Evolutionary conservation across 768 basidiomycete species (phyloP).

Genomic region (Pholiota molesta): DNA sequence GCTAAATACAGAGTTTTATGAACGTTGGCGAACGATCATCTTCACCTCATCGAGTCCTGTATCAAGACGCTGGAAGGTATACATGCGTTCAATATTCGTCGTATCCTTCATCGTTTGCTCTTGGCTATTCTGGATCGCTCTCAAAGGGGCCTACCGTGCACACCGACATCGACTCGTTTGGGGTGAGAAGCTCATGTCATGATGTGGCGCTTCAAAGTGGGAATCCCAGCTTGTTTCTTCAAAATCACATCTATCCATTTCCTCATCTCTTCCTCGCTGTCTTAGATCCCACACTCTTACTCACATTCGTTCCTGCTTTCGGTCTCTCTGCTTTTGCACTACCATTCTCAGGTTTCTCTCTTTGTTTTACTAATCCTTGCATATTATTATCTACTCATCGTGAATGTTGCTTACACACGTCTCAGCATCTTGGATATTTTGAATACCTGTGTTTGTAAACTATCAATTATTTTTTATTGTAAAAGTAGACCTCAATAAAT

Average conservation of each 20-base stretch:
- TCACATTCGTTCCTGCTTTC: not conserved
- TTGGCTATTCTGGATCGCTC: slow-evolving; percentile 61
- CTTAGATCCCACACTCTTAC: not conserved
- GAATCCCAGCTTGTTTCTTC: not conserved
- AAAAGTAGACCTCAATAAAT: slow-evolving; percentile 2
- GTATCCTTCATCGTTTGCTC: slow-evolving; percentile 59
- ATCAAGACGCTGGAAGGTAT: slow-evolving; percentile 67
- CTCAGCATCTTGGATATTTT: not conserved
- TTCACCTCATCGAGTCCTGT: slow-evolving; percentile 76
- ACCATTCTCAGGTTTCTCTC: not conserved
- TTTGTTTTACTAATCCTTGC: slow-evolving; percentile 3
- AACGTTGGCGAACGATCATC: slow-evolving; percentile 73
- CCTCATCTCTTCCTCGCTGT: not conserved
- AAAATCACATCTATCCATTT: not conserved
- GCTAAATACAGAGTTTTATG: slow-evolving; percentile 80
- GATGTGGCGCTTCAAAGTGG: slow-evolving; percentile 18
- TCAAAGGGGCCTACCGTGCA: slow-evolving; percentile 71
- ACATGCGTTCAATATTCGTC: slow-evolving; percentile 64
- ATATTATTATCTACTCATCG: slow-evolving; percentile 9
- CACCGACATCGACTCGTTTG: slow-evolving; percentile 77
- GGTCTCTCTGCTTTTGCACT: not conserved
- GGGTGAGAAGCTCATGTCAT: slow-evolving; percentile 81
- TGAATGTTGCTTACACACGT: not conserved
- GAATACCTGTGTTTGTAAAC: not conserved
- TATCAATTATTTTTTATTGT: not conserved